These are phyloP conservation scores for Taxawa tesnikishii DNA, from an alignment of 2,329 filamentous ascomycete species.

Conservation along the genomic window DNA sequence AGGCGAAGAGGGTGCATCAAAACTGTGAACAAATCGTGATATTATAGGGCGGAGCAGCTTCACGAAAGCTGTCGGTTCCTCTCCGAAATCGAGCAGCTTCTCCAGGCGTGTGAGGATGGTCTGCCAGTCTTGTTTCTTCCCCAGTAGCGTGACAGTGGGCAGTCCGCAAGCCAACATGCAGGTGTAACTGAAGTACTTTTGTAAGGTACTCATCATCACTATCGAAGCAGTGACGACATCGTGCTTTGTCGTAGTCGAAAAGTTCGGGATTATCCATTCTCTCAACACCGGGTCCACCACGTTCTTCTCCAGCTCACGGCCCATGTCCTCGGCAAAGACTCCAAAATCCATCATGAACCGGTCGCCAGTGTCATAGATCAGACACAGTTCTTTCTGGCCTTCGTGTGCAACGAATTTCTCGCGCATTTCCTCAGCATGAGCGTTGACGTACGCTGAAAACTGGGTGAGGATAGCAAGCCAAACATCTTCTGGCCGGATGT, in stretches of 20 bases:
- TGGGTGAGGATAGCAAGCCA: conserved; percentile 42
- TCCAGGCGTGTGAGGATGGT: too few relatives aligned
- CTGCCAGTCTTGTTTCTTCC: too few relatives aligned
- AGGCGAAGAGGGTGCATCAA: too few relatives aligned
- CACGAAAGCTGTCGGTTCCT: too few relatives aligned
- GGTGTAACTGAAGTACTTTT: too few relatives aligned
- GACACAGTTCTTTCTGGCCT: conserved; percentile 29
- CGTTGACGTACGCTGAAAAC: conserved; percentile 34
- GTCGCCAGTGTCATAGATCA: conserved; percentile 11
- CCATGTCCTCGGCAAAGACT: conserved; percentile 24
- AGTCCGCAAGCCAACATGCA: too few relatives aligned
- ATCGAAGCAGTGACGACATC: conserved; percentile 34
- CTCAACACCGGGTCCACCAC: conserved; percentile 28
- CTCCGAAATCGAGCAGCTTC: too few relatives aligned
- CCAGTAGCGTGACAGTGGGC: too few relatives aligned
- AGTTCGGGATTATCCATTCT: conserved; percentile 39
- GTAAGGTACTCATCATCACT: too few relatives aligned
- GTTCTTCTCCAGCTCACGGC: conserved; percentile 25
- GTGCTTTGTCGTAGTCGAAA: conserved; percentile 35
- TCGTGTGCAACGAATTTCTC: conserved; percentile 30
- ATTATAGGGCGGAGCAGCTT: too few relatives aligned
- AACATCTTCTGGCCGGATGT: conserved; percentile 39
- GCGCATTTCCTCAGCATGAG: conserved; percentile 32
- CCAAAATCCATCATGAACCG: conserved; percentile 16
- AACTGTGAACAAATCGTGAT: too few relatives aligned